Base-by-base conservation (phyloP, 2,329 filamentous ascomycete genomes). In the Pseudogymnoascus sp. region DNA sequence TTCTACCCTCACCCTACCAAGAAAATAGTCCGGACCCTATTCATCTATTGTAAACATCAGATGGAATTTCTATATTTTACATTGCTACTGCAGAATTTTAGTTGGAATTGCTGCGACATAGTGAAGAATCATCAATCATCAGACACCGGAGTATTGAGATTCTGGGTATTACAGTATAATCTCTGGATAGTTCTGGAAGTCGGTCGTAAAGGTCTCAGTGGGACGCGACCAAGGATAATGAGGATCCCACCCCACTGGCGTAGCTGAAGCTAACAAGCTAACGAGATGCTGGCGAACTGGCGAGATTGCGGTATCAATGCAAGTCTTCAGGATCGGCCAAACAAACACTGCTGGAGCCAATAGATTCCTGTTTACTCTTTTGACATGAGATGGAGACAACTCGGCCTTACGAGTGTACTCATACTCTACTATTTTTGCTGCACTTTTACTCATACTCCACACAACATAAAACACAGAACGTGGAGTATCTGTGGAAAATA, bases 281-380 rank as follows among this genome's bases (percentile, higher is more conserved):
- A 55, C 3, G 26, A 19, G 45, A 31, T 55, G 11, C 26, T 55
- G 41, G 45, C 26, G 45, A 55, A 16, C 26, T 55, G 41, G 45
- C 45, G 45, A 55, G 45, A 55, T 55, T 55, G 26, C 45, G 45
- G n/a, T 55, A 55, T 55, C 45, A 55, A 55, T 55, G 45, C 45
- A 55, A 52, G 45, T 33, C 29, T 55, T 55, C 45, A 19, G 10
- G 45, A 55, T 55, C 45, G 45, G 3, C 45, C 8, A 55, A 55
- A 55, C 45, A 55, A 31, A 55, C 7, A 12, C 45, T 33, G n/a
- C 10, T n/a, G 5, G 26, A 55, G 45, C 45, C 45, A 55, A 55
- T 55, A 55, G 45, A 55, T 33, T 55, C 19, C 45, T 55, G 45
- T 55, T 55, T 55, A 33, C 49, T 55, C 26, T 55, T 33, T 33